Percentiles rank a stretch among this genome's conserved stretches.
Evolutionary conservation across 192 early-diverging fungal genomes (phyloP).

Genomic region (Dissophora ornata): DNA sequence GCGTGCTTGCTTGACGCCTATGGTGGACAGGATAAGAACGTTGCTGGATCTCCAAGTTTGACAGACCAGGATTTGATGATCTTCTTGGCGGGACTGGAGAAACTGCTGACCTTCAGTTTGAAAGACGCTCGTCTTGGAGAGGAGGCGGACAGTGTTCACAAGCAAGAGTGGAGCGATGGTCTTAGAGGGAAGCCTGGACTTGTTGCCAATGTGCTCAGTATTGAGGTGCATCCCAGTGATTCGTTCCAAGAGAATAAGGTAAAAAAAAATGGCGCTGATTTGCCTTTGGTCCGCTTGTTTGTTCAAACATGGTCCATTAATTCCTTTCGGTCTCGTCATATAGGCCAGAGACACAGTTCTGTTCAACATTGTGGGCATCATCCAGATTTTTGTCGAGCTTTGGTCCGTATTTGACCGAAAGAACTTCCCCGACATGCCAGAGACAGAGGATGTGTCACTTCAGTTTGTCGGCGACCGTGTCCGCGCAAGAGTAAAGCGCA

Average conservation of each 20-base stretch:
- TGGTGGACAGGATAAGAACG: neutral
- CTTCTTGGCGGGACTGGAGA: slow-evolving; percentile 47
- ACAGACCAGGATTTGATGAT: slow-evolving; percentile 53
- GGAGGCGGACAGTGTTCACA: slow-evolving; percentile 38
- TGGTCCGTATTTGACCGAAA: slow-evolving; percentile 59
- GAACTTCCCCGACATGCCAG: slow-evolving; percentile 9
- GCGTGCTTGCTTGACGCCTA: slow-evolving; percentile 34
- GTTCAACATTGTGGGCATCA: slow-evolving; percentile 57
- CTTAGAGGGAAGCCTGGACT: slow-evolving; percentile 36
- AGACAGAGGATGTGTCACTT: slow-evolving; percentile 52
- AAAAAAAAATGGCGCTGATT: no score
- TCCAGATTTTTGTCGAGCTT: slow-evolving; percentile 62
- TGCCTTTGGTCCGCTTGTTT: no score
- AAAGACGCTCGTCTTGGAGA: slow-evolving; percentile 49
- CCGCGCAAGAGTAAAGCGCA: slow-evolving; percentile 57
- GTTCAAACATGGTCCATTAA: no score
- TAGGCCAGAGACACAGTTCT: slow-evolving; percentile 64
- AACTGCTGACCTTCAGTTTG: slow-evolving; percentile 45
- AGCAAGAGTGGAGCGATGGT: slow-evolving; percentile 50
- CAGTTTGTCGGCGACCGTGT: slow-evolving; percentile 55
- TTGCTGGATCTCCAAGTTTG: slow-evolving; percentile 19
- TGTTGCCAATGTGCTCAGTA: slow-evolving; percentile 42
- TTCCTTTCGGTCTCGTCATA: no score
- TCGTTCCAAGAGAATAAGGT: slow-evolving; percentile 51
- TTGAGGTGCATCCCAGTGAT: slow-evolving; percentile 43